A percentile compares a stretch with the other conserved stretches of the same genome.
phyloP scores from a whole-genome alignment of 257 asterid species.

The Solanum peruvianum region DNA sequence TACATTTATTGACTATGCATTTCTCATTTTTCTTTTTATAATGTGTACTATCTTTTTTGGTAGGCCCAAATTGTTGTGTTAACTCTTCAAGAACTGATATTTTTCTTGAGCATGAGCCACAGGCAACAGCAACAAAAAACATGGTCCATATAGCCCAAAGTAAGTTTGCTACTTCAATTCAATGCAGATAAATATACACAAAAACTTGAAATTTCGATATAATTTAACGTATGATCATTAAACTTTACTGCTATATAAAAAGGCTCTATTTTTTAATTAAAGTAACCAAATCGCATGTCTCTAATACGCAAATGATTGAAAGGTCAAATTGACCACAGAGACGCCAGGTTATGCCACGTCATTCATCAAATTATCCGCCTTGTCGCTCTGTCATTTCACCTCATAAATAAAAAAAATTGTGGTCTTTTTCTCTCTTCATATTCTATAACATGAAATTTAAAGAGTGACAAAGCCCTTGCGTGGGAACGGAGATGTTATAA shows the following conservation, averaged over 20 bases:
- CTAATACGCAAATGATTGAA: background rate
- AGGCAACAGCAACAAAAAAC: conserved; percentile 69
- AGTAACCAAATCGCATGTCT: background rate
- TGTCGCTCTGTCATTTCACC: background rate
- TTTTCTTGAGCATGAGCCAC: conserved; percentile 28
- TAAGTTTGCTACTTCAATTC: conserved; percentile 9
- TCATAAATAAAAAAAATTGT: background rate
- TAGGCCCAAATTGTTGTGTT: conserved; percentile 66
- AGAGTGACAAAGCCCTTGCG: background rate
- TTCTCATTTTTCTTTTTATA: background rate
- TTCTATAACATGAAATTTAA: background rate
- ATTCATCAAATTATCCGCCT: background rate
- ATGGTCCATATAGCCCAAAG: conserved; percentile 70
- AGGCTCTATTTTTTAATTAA: background rate
- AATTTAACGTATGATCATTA: background rate
- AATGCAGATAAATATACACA: background rate
- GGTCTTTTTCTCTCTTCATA: background rate
- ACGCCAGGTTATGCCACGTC: background rate
- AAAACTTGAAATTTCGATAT: background rate
- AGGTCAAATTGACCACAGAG: background rate
- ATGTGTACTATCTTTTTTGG: background rate
- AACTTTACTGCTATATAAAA: background rate
- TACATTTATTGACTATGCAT: background rate
- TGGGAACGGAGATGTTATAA: background rate
- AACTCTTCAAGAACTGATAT: conserved; percentile 33